Conservation (phyloP, 768 basidiomycete species). For the Chalciporus piperatus region DNA sequence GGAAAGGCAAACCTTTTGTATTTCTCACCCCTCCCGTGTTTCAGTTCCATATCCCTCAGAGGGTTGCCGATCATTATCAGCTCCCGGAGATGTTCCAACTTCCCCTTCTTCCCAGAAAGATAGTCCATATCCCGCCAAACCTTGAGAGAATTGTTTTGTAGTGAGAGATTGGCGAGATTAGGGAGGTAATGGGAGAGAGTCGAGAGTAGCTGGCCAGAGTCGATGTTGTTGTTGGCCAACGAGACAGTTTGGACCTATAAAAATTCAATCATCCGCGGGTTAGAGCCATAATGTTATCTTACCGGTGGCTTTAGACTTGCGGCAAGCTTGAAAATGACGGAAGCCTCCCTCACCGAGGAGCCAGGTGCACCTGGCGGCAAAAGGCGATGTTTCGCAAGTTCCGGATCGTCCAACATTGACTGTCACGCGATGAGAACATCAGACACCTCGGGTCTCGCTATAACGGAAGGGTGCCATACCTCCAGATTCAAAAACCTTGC, state of each 20-base stretch:
- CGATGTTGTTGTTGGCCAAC: constrained; percentile 74
- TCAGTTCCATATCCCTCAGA: constrained; percentile 57
- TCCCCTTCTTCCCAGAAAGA: constrained; percentile 56
- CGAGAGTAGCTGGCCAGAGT: constrained; percentile 55
- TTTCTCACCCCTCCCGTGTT: constrained; percentile 52
- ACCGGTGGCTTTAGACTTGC: constrained; percentile 75
- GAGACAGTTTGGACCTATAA: constrained; percentile 75
- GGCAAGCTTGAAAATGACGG: constrained; percentile 89
- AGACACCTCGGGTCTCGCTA: constrained; percentile 1
- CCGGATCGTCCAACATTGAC: constrained; percentile 77
- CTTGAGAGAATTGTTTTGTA: constrained; percentile 73
- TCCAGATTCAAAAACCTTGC: constrained; percentile 76
- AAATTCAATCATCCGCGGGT: background rate
- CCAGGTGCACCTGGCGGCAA: constrained; percentile 66
- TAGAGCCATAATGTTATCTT: constrained; percentile 10
- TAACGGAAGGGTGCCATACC: constrained; percentile 37
- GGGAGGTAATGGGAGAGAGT: constrained; percentile 75
- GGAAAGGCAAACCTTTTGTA: constrained; percentile 60
- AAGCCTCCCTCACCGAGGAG: constrained; percentile 61
- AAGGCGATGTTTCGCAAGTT: constrained; percentile 69
- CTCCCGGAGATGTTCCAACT: constrained; percentile 64
- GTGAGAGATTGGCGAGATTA: constrained; percentile 71
- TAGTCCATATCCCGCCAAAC: constrained; percentile 68
- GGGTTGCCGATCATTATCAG: constrained; percentile 77
- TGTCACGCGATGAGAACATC: constrained; percentile 29